These are phyloP conservation scores for Mucor indicus DNA, from an alignment of 371 early-diverging fungal species.

Conservation along the genomic window DNA sequence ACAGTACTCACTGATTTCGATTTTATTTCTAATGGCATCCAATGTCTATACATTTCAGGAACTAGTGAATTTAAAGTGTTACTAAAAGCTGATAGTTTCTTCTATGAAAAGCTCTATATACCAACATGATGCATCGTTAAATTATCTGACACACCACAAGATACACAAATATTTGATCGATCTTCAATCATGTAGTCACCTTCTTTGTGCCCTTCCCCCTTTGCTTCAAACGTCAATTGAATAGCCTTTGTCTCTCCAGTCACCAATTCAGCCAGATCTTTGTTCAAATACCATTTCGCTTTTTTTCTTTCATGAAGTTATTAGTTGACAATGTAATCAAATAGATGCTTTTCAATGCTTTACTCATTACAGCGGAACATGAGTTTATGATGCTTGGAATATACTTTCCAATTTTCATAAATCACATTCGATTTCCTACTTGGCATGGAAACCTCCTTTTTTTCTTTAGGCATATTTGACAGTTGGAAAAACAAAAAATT, in stretches of 20 bases:
- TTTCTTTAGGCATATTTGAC: conserved; percentile 14
- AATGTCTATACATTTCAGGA: conserved; percentile 58
- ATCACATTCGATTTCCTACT: conserved; percentile 28
- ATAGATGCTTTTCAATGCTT: background rate
- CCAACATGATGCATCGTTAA: conserved; percentile 59
- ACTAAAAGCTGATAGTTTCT: background rate
- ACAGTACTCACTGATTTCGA: conserved; percentile 55
- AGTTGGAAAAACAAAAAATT: background rate
- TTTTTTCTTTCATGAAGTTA: conserved; percentile 27
- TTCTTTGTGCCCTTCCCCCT: conserved; percentile 49
- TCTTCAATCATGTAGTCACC: conserved; percentile 59
- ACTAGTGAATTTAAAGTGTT: conserved; percentile 19
- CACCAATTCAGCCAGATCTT: conserved; percentile 34
- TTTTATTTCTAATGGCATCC: conserved; percentile 51
- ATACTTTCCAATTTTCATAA: conserved; percentile 52
- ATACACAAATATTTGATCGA: conserved; percentile 49
- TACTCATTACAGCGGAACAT: conserved; percentile 52
- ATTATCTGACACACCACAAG: conserved; percentile 28
- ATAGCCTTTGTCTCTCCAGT: conserved; percentile 27
- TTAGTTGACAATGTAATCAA: background rate
- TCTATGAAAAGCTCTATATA: conserved; percentile 2
- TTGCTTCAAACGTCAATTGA: conserved; percentile 49
- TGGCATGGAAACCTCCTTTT: conserved; percentile 27
- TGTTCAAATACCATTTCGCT: conserved; percentile 52
- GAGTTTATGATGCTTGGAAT: conserved; percentile 37